Evolutionary conservation across 805 yeast genomes (phyloP).

Genomic region (Kluyveromyces starmeri): DNA sequence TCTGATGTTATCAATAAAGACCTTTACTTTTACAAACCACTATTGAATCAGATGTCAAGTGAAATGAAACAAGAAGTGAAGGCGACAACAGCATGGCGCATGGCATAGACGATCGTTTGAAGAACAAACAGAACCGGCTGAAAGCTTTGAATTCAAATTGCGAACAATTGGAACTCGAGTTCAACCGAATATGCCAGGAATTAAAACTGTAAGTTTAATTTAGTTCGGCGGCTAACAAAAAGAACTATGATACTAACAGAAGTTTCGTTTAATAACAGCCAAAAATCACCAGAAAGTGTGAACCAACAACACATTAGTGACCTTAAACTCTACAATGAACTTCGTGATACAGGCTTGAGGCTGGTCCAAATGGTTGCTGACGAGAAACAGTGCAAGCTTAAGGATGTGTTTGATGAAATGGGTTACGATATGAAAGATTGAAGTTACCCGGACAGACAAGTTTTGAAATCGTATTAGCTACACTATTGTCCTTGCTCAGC

Average conservation of each 20-base stretch:
- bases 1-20: neutral
- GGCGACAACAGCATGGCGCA: neutral
- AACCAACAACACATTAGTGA: slow-evolving; percentile 43
- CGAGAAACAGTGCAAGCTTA: slow-evolving; percentile 39
- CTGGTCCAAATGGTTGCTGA: slow-evolving; percentile 53
- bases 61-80: neutral
- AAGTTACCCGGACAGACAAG: slow-evolving; percentile 2
- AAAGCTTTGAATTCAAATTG: neutral
- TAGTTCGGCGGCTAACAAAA: slow-evolving; percentile 5
- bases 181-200: neutral
- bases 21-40: neutral
- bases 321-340: slow-evolving; percentile 51
- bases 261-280: slow-evolving; percentile 4
- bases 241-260: neutral
- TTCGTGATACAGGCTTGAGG: slow-evolving; percentile 52
- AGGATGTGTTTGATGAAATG: slow-evolving; percentile 46
- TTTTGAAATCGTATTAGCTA: no score
- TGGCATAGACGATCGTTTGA: neutral
- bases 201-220: slow-evolving; percentile 2
- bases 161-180: neutral
- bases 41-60: neutral
- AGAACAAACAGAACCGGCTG: neutral
- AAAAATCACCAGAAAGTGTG: slow-evolving; percentile 32
- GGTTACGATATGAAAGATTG: slow-evolving; percentile 26
- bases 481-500: no score